Percentiles rank a stretch among this genome's conserved stretches.
phyloP scores from a whole-genome alignment of 495 filamentous ascomycete species.

The Podospora pseudocomata region DNA sequence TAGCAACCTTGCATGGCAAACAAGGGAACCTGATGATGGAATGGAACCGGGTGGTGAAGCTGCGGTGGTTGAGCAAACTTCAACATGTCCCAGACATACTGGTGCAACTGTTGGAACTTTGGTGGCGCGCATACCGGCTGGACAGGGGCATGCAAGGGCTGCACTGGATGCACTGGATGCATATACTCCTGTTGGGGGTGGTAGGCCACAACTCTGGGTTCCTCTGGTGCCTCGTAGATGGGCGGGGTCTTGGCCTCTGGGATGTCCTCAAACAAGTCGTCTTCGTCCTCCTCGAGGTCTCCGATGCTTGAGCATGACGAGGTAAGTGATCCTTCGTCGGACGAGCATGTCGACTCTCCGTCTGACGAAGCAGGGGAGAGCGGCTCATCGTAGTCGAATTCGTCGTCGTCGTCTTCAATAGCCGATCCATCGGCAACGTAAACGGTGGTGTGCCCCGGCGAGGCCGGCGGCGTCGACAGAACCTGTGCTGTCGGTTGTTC shows the following conservation, averaged over 20 bases:
- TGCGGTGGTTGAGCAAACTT: conserved; percentile 39
- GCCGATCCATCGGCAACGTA: conserved; percentile 46
- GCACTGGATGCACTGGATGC: conserved; percentile 31
- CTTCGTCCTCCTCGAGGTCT: conserved; percentile 39
- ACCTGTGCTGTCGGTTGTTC: conserved; percentile 32
- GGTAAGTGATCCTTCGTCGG: conserved; percentile 44
- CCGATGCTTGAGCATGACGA: conserved; percentile 47
- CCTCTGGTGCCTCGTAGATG: conserved; percentile 42
- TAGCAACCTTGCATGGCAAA: conserved; percentile 50
- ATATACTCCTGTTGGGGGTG: conserved; percentile 40
- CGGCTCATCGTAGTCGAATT: conserved; percentile 28
- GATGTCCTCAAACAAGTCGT: conserved; percentile 39
- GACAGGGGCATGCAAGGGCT: conserved; percentile 29
- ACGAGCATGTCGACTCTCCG: conserved; percentile 44
- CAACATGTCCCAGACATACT: conserved; percentile 44
- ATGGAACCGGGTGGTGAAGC: conserved; percentile 42
- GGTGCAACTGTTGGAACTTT: conserved; percentile 39
- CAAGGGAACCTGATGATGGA: conserved; percentile 46
- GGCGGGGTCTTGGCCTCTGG: conserved; percentile 41
- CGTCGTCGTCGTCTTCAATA: conserved; percentile 36
- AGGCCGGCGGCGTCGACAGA: conserved; percentile 37
- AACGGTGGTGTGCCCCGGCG: conserved; percentile 35
- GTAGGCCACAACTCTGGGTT: conserved; percentile 32
- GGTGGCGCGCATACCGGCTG: conserved; percentile 29
- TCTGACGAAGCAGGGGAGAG: conserved; percentile 43